Evolutionary conservation across 164 flowering plant genomes (phyloP).

Genomic region (Umbilicus rupestris): DNA sequence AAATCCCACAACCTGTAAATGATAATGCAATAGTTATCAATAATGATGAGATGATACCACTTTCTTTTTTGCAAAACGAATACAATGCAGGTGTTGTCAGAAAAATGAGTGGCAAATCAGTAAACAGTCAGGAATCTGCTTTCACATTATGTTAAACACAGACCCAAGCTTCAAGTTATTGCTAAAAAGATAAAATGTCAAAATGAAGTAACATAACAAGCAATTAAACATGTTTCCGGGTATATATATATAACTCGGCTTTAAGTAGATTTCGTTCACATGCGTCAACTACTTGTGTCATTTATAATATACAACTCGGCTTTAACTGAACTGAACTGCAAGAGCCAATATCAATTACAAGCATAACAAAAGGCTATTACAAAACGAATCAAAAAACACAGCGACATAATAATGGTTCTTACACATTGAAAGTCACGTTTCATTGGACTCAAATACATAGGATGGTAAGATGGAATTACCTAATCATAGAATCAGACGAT

Average conservation of each 20-base stretch:
- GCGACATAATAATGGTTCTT: background rate
- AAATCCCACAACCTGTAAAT: conserved; percentile 84
- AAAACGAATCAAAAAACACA: background rate
- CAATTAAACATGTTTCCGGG: background rate
- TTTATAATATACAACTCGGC: background rate
- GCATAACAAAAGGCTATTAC: background rate
- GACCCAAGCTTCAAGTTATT: background rate
- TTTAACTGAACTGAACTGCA: background rate
- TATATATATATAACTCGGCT: background rate
- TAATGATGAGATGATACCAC: background rate
- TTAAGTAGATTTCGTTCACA: too few species aligned
- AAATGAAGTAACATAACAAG: background rate
- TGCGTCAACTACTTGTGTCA: background rate
- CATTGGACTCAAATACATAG: background rate
- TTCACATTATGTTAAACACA: background rate
- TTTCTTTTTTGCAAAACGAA: background rate
- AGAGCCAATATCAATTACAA: background rate
- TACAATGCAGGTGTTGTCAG: background rate
- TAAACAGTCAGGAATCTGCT: background rate
- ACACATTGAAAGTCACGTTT: background rate
- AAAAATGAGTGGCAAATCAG: background rate
- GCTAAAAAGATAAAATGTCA: background rate
- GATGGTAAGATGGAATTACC: conserved; percentile 30
- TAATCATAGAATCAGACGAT: conserved; percentile 97
- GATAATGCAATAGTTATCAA: background rate